These are phyloP conservation scores for Fusarium hostae DNA, from an alignment of 2,329 filamentous ascomycete species.

Conservation along the genomic window DNA sequence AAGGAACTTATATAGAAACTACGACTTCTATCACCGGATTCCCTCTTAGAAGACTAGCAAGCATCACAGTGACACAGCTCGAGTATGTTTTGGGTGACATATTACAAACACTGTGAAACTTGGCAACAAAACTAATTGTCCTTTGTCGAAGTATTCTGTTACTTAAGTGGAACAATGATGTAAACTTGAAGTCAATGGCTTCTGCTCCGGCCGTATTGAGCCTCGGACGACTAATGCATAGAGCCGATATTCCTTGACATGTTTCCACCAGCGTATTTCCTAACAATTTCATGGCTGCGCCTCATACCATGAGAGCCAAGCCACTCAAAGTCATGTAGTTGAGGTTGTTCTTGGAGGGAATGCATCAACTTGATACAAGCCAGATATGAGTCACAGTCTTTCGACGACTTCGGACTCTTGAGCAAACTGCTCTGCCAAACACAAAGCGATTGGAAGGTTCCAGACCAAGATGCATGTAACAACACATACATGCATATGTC, in stretches of 20 bases:
- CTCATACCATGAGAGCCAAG: background rate
- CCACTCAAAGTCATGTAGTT: background rate
- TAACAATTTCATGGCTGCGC: background rate
- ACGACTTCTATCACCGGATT: background rate
- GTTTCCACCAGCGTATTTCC: background rate
- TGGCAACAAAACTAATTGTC: background rate
- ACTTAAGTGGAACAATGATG: background rate
- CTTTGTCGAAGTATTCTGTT: background rate
- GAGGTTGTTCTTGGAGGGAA: background rate
- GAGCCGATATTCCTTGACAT: background rate
- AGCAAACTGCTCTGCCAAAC: background rate
- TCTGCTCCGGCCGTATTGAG: background rate
- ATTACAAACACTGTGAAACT: background rate
- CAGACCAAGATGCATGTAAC: constrained; percentile 4
- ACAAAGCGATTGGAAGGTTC: constrained; percentile 3
- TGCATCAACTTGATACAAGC: background rate
- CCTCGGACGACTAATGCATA: background rate
- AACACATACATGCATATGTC: constrained; percentile 22
- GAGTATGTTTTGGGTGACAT: background rate
- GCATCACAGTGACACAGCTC: background rate
- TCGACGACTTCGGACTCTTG: background rate
- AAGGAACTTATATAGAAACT: background rate
- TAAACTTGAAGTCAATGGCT: background rate
- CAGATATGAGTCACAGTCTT: constrained; percentile 10
- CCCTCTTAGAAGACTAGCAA: background rate